Evolutionary conservation across 2,329 filamentous ascomycete genomes (phyloP), one percentile per base, ranked within the genome.

Genomic region (Stromatinia cepivora): DNA sequence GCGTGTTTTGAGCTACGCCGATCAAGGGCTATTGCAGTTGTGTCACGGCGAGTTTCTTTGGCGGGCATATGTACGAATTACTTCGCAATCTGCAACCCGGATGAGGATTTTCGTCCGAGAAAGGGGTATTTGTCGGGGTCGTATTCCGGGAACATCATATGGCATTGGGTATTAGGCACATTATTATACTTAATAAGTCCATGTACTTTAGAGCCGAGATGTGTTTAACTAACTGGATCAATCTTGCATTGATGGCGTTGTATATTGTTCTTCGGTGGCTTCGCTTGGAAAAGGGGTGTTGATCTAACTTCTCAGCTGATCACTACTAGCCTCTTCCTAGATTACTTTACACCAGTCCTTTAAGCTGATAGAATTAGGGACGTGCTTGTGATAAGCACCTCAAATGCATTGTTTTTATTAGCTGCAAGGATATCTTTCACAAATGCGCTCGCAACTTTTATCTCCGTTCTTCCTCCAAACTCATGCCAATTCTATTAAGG

Each of bases 361-460:
- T 13, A 5, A 36, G 34, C 6, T 5, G 5, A 39, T 57, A 36
- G n/a, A 59, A 20, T 20, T 13, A 20, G 10, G 39, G 4, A 9
- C 1, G 11, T 36, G 1, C 9, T 20, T 22, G n/a, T 36, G 22
- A 64, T 42, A 28, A 31, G 31, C n/a, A 3, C n/a, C 25, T 64
- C n/a, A 52, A 42, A 28, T 42, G 0, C 22, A 63, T 28, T 42
- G 1, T 22, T 52, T 28, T 64, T 52, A 52, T 22, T 52, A 22
- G n/a, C 46, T 64, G 61, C 46, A 64, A 64, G 31, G 34, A 42
- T 64, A 64, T 63, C 9, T 39, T 64, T n/a, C 42, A 28, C n/a
- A 52, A 64, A 25, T 36, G n/a, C 46, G 52, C 34, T 52, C n/a
- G 31, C 46, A 39, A 52, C 34, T 42, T 39, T 22, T 1, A 52